Evolutionary conservation across 2,329 filamentous ascomycete genomes (phyloP).

Genomic region (Colletotrichum tropicale): DNA sequence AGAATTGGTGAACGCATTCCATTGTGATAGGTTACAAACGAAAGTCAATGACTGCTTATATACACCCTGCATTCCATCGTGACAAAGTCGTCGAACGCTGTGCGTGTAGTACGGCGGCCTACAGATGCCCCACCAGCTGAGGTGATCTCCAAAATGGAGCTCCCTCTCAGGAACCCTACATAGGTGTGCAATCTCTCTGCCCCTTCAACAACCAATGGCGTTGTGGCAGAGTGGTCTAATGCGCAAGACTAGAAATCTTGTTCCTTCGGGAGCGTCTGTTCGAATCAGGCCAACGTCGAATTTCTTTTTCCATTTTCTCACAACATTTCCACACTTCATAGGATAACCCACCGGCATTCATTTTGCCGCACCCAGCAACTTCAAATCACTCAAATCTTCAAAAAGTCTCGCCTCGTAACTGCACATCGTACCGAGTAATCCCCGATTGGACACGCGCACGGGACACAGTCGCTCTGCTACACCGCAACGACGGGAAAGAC

Average conservation of each 20-base stretch:
- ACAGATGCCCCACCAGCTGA: background rate
- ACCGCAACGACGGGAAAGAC: background rate
- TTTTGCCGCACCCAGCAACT: background rate
- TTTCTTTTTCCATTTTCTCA: background rate
- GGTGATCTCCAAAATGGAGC: background rate
- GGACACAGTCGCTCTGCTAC: background rate
- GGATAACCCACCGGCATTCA: background rate
- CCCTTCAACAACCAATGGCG: background rate
- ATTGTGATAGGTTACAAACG: no score
- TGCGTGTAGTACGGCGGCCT: fast-evolving
- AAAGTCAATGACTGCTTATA: background rate
- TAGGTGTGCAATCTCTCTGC: fast-evolving
- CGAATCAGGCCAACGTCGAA: conserved; percentile 10
- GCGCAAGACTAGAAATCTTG: conserved; percentile 17
- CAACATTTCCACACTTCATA: background rate
- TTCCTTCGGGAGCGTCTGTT: conserved; percentile 17
- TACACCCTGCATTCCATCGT: background rate
- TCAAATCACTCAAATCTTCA: background rate
- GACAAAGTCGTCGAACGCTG: background rate
- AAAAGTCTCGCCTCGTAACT: background rate
- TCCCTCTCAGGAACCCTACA: background rate
- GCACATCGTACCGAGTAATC: background rate
- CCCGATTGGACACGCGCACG: background rate
- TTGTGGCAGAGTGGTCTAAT: conserved; percentile 17
- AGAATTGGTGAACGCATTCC: no score